Conservation (phyloP, 2,329 filamentous ascomycete genomes). For the Dactylellina leptospora region DNA sequence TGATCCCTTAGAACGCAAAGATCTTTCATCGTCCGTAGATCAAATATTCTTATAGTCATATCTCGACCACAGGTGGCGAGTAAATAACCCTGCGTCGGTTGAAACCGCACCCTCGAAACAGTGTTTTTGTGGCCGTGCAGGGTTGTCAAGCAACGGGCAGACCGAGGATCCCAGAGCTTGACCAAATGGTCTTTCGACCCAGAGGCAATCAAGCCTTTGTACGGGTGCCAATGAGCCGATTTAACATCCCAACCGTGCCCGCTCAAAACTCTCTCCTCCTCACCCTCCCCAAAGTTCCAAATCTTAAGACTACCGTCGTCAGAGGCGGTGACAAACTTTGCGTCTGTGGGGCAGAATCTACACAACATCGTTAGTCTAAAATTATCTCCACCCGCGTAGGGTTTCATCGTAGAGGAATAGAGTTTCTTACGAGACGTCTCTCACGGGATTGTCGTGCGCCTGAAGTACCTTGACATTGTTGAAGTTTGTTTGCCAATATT, state of each 20-base stretch:
- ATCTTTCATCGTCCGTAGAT: constrained; percentile 97
- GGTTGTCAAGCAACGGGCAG: constrained; percentile 86
- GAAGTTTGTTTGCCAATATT: constrained; percentile 99
- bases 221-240: constrained; percentile 95
- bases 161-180: constrained; percentile 98
- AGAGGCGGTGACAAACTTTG: constrained; percentile 94
- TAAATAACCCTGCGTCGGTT: constrained; percentile 81
- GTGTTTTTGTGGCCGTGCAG: constrained; percentile 97
- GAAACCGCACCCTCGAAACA: constrained; percentile 90
- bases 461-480: constrained; percentile 97
- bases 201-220: constrained; percentile 90
- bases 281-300: constrained; percentile 89
- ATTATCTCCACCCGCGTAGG: too few relatives aligned
- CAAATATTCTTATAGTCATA: constrained; percentile 90
- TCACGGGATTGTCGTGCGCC: constrained; percentile 86
- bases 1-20: constrained; percentile 92
- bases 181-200: constrained; percentile 97
- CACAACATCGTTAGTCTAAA: too few relatives aligned
- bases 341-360: constrained; percentile 85
- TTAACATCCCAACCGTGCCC: constrained; percentile 99
- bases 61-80: constrained; percentile 93
- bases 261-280: constrained; percentile 81
- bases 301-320: constrained; percentile 95
- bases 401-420: too few relatives aligned
- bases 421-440: constrained; percentile 73